These are phyloP conservation scores for Daedaleopsis sinensis DNA, from an alignment of 768 basidiomycete species.

Conservation along the genomic window DNA sequence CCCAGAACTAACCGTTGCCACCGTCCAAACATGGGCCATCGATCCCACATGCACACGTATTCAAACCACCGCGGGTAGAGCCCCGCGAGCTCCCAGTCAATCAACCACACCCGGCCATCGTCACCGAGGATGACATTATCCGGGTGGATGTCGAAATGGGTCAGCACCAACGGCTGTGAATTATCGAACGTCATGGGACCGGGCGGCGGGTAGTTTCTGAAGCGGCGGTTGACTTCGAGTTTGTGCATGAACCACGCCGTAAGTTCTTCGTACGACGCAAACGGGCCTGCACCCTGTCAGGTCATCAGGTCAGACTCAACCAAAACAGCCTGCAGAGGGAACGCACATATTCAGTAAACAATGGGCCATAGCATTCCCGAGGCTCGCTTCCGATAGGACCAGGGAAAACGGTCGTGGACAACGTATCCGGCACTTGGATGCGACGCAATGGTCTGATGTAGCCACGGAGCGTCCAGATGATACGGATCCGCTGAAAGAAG, in stretches of 20 bases:
- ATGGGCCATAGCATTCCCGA: constrained; percentile 13
- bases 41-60: neutral
- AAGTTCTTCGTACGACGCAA: constrained; percentile 31
- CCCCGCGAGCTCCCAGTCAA: constrained; percentile 35
- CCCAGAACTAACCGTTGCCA: constrained; percentile 3
- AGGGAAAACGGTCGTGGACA: neutral
- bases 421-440: neutral
- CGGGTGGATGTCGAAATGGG: constrained; percentile 33
- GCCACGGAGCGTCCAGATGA: constrained; percentile 25
- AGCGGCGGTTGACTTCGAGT: constrained; percentile 10
- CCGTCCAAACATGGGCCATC: neutral
- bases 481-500: constrained; percentile 17
- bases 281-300: constrained; percentile 31
- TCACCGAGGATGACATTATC: constrained; percentile 32
- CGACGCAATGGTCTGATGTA: constrained; percentile 30
- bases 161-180: constrained; percentile 18
- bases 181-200: constrained; percentile 12
- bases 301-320: neutral
- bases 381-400: constrained; percentile 6
- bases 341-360: constrained; percentile 27
- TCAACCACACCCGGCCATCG: constrained; percentile 34
- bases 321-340: neutral
- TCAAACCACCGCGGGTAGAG: constrained; percentile 34
- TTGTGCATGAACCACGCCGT: constrained; percentile 27
- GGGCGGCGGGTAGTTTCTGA: constrained; percentile 13